Percentiles rank a stretch among this genome's conserved stretches.
These are phyloP conservation scores for Pseudoturritis turrita DNA, from an alignment of 345 rosid species.

Conservation along the genomic window DNA sequence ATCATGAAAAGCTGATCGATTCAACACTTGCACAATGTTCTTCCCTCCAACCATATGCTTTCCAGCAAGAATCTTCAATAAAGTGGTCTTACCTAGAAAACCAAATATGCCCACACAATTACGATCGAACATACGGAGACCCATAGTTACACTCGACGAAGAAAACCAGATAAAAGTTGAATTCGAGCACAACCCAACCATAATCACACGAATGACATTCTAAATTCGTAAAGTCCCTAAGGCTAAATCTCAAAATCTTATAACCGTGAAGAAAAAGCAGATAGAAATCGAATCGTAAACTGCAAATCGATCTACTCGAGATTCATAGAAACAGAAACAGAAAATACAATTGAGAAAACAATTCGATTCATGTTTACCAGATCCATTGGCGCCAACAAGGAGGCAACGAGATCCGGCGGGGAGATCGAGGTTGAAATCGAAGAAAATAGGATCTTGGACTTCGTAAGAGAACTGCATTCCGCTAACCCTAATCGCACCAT, in stretches of 20 bases:
- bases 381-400: conserved; percentile 95
- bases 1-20: conserved; percentile 86
- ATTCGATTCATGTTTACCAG: conserved; percentile 44
- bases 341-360: not conserved
- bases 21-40: conserved; percentile 72
- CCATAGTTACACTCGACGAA: no score
- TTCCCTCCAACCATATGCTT: conserved; percentile 97
- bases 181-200: not conserved
- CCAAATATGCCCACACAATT: no score
- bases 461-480: conserved; percentile 91
- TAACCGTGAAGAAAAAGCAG: not conserved
- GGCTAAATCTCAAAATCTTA: not conserved
- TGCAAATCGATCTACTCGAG: not conserved
- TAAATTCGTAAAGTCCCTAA: not conserved
- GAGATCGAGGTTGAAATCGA: conserved; percentile 61
- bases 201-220: not conserved
- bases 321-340: not conserved
- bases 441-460: conserved; percentile 54
- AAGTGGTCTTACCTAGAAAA: conserved; percentile 83
- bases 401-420: conserved; percentile 89
- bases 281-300: not conserved
- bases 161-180: not conserved
- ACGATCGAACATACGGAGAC: no score
- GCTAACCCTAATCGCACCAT: conserved; percentile 48
- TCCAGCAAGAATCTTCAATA: conserved; percentile 80